phyloP scores from a whole-genome alignment of 768 basidiomycete species.

The Scleroderma citrinum region DNA sequence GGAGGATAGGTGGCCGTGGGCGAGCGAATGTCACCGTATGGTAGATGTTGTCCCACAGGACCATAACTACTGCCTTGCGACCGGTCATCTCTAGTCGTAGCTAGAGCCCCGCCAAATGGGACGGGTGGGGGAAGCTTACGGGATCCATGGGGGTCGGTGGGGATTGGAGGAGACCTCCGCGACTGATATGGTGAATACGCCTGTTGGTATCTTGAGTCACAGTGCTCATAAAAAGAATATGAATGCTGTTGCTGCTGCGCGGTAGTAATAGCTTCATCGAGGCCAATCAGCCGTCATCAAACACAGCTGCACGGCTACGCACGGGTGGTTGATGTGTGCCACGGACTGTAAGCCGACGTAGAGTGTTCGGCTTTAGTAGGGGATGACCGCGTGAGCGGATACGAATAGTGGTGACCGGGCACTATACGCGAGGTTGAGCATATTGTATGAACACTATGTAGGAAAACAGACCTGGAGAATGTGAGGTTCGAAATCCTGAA shows the following conservation, averaged over 20 bases:
- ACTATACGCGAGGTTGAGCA: constrained; percentile 57
- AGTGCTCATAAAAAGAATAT: constrained; percentile 49
- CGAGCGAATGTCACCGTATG: constrained; percentile 48
- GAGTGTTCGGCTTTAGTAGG: constrained; percentile 55
- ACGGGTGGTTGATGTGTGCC: constrained; percentile 30
- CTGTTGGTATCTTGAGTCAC: constrained; percentile 45
- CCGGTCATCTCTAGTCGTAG: constrained; percentile 43
- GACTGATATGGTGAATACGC: constrained; percentile 43
- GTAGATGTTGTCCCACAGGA: constrained; percentile 31
- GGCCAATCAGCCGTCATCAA: constrained; percentile 1
- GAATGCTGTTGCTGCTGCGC: constrained; percentile 45
- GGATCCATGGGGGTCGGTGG: constrained; percentile 43
- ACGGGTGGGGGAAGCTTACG: constrained; percentile 55
- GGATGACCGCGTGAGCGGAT: constrained; percentile 60
- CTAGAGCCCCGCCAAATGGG: too few species aligned
- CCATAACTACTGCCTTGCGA: constrained; percentile 40
- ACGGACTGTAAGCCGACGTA: constrained; percentile 43
- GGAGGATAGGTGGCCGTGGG: constrained; percentile 58
- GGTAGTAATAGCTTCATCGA: constrained; percentile 25
- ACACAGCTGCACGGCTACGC: constrained; percentile 22
- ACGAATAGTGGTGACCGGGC: constrained; percentile 52
- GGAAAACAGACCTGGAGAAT: constrained; percentile 81
- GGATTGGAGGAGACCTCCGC: constrained; percentile 44
- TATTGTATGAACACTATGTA: constrained; percentile 47
- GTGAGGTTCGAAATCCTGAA: constrained; percentile 83